Base-by-base conservation (phyloP, 768 basidiomycete species). In the Macrolepiota dolichaula region DNA sequence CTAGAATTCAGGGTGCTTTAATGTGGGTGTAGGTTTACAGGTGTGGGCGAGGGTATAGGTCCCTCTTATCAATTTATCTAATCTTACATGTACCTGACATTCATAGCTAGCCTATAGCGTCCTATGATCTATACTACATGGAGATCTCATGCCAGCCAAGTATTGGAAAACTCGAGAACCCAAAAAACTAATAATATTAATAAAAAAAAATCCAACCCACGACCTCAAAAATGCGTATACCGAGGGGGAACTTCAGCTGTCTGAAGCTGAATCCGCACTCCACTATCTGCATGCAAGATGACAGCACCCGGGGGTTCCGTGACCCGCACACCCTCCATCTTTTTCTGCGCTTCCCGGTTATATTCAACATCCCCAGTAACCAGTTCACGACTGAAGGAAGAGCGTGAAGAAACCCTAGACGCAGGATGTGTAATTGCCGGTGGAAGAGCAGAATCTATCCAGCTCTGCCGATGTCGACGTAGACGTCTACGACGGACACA, bases 331-430 rank as follows among this genome's bases (percentile, higher is more conserved):
- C 25, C n/a, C 2, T 59, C 57, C 50, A 59, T 22, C 50, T 59
- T 59, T 42, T 59, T 59, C 38, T 59, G 49, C 12, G 50, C 50
- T 51, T 59, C 57, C 2, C 50, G 57, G 32, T 59, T 59, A 17
- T 59, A 59, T 51, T 59, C 57, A 9, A 59, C 40, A 51, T 59
- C 57, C n/a, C 57, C 57, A n/a, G 57, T 59, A 15, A 59, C 57
- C 25, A 59, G 37, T 25, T 52, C 57, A 17, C 38, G 57, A 24
- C 57, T 59, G 38, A 59, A 59, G 24, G 57, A 59, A n/a, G 57
- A 51, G 2, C 57, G 49, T 22, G 51, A 51, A 9, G 57, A 52
- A 4, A 32, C 38, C 24, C 17, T 51, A 12, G 57, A 51, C n/a
- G 37, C 57, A 11, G 57, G 57, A 38, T 59, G 24, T 11, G 5